Evolutionary conservation across 106 monocot genomes (phyloP).

Genomic region (Acanthochlamys bracteata): DNA sequence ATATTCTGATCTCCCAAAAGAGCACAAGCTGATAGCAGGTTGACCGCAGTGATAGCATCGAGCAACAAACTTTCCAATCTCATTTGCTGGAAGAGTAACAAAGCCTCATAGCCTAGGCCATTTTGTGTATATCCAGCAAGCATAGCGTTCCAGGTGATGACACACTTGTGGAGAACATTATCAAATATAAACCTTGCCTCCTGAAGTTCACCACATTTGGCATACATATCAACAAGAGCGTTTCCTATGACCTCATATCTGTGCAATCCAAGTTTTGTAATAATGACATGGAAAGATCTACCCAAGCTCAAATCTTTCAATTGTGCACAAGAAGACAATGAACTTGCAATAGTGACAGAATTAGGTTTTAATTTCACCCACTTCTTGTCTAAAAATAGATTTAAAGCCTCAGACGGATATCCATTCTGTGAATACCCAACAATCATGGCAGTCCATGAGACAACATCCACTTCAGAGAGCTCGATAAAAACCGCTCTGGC

Average conservation of each 20-base stretch:
- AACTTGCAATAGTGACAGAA: slow-evolving; percentile 39
- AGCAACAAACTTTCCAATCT: slow-evolving; percentile 19
- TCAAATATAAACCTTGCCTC: slow-evolving; percentile 39
- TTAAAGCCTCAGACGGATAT: slow-evolving; percentile 24
- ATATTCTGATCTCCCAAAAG: slow-evolving; percentile 19
- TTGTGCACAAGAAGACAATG: slow-evolving; percentile 42
- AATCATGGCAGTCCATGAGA: slow-evolving; percentile 61
- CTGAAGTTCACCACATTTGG: slow-evolving; percentile 23
- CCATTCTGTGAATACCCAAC: slow-evolving; percentile 46
- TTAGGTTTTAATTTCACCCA: slow-evolving; percentile 27
- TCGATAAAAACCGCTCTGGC: slow-evolving; percentile 30
- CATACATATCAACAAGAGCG: slow-evolving; percentile 53
- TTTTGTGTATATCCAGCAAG: slow-evolving; percentile 44
- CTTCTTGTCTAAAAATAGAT: slow-evolving; percentile 30
- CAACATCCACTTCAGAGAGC: slow-evolving; percentile 20
- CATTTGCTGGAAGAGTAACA: slow-evolving; percentile 40
- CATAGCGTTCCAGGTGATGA: slow-evolving; percentile 57
- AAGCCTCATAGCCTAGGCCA: slow-evolving; percentile 25
- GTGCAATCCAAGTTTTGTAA: slow-evolving; percentile 29
- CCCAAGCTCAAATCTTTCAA: slow-evolving; percentile 21
- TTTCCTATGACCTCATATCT: slow-evolving; percentile 26
- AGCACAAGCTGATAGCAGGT: slow-evolving; percentile 45
- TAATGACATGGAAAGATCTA: slow-evolving; percentile 27
- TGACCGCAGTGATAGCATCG: slow-evolving; percentile 49
- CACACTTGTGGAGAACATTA: slow-evolving; percentile 25